These are phyloP conservation scores for Cladosporium sp. DNA, from an alignment of 2,329 filamentous ascomycete species.

Conservation along the genomic window DNA sequence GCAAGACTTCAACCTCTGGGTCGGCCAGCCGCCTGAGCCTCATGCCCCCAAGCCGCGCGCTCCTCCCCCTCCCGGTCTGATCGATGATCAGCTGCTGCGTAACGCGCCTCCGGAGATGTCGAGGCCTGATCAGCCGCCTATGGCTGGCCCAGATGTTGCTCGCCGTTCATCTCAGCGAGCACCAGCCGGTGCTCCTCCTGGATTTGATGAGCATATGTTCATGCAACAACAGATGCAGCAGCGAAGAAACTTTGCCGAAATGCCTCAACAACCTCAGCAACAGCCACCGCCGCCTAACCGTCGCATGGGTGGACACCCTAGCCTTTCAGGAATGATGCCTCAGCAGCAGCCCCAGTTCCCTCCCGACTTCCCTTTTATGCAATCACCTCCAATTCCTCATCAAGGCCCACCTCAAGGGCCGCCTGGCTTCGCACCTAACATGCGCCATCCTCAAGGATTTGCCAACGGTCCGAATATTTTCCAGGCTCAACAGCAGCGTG, in stretches of 20 bases:
- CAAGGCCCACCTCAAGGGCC: slow-evolving; percentile 3
- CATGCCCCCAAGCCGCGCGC: slow-evolving; percentile 33
- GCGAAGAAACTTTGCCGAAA: slow-evolving; percentile 21
- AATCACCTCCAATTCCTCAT: slow-evolving; percentile 4
- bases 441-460: slow-evolving; percentile 9
- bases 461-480: slow-evolving; percentile 8
- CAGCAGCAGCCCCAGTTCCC: slow-evolving; percentile 17
- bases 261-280: slow-evolving; percentile 19
- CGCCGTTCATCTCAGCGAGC: slow-evolving; percentile 25
- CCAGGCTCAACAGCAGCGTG: slow-evolving; percentile 9
- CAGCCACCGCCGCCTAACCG: slow-evolving; percentile 14
- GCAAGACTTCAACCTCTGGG: slow-evolving; percentile 30
- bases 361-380: slow-evolving; percentile 18
- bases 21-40: slow-evolving; percentile 28
- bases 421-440: slow-evolving; percentile 10
- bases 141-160: slow-evolving; percentile 16
- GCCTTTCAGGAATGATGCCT: slow-evolving; percentile 25
- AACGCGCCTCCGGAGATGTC: slow-evolving; percentile 19
- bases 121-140: slow-evolving; percentile 17
- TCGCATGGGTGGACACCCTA: slow-evolving; percentile 24
- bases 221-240: slow-evolving; percentile 20
- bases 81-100: slow-evolving; percentile 31
- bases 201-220: slow-evolving; percentile 30
- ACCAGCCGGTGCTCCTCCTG: slow-evolving; percentile 22
- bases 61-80: slow-evolving; percentile 29